Base-by-base conservation (phyloP, 495 filamentous ascomycete genomes). In the Hypoxylon cercidicola region DNA sequence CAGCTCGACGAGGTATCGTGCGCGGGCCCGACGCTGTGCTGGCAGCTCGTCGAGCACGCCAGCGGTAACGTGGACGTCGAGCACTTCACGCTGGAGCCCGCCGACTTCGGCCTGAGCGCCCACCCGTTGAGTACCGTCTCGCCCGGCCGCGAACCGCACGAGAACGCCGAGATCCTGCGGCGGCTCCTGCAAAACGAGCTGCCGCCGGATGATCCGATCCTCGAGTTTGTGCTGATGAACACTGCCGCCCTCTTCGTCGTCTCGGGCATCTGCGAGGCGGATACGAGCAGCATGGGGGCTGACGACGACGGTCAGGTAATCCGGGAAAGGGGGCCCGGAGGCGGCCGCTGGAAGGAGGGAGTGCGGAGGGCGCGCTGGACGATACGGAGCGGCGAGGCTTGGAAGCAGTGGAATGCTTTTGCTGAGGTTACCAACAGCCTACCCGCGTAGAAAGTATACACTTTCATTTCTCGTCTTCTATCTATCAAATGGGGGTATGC, bases 1-100 rank as follows among this genome's bases (percentile, higher is more conserved):
- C 91, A 97, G 51, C 86, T 99, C 48, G 95, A 99, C 74, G 95
- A 99, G 78, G 88, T 99, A 55, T 92, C 88, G 62, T 96, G 92
- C 67, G 95, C 93, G 2, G 93, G 93, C 0, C 75, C 77, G 32
- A 96, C 93, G 13, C 86, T 91, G 64, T 97, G 93, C 83, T 97
- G 95, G 93, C 85, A 84, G 72, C 75, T 97, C 1, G 78, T 84
- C 1, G 84, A 90, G 60, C 74, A 75, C 35, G 74, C 78, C 13
- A 75, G 77, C 15, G 82, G 81, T 19, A 78, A 79, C 11, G 75
- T 88, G 20, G 83, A 84, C 30, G 78, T 93, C 12, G 87, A 93
- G 49, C 82, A 87, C 43, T 97, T 98, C 77, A 81, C 82, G 11
- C 69, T 99, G 12, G 79, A 87, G 51, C 92, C 96, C 0, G 76